Evolutionary conservation across 1,284 basidiomycete species (phyloP).

Genomic region (Singerocomus rubriflavus): DNA sequence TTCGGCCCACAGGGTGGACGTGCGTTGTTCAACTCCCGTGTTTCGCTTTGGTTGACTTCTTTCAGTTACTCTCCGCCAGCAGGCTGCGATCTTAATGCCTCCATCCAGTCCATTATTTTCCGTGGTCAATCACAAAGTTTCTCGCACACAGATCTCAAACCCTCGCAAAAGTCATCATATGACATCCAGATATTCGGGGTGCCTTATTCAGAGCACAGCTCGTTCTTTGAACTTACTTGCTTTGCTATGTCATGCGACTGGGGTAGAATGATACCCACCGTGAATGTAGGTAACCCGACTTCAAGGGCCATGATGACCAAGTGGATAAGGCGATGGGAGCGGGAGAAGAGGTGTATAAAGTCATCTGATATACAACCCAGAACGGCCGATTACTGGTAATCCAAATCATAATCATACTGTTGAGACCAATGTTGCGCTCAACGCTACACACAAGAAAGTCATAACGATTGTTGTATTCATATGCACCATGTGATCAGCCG

Average conservation of each 20-base stretch:
- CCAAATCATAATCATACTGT: not conserved
- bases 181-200: slow-evolving; percentile 80
- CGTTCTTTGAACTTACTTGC: slow-evolving; percentile 91
- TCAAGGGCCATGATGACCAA: slow-evolving; percentile 81
- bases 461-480: not conserved
- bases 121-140: slow-evolving; percentile 66
- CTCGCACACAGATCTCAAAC: slow-evolving; percentile 63
- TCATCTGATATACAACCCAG: slow-evolving; percentile 60
- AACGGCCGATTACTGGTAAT: slow-evolving; percentile 66
- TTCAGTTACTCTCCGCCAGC: slow-evolving; percentile 68
- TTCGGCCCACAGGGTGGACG: slow-evolving; percentile 95
- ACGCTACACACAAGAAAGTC: no score
- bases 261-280: slow-evolving; percentile 90
- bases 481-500: slow-evolving; percentile 16
- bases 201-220: slow-evolving; percentile 96
- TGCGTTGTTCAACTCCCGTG: slow-evolving; percentile 38
- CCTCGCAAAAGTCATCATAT: slow-evolving; percentile 69
- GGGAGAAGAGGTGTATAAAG: slow-evolving; percentile 61
- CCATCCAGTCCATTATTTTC: slow-evolving; percentile 65
- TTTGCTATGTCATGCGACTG: slow-evolving; percentile 85
- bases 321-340: slow-evolving; percentile 87
- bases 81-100: slow-evolving; percentile 60
- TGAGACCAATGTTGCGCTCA: not conserved
- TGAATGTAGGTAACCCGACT: slow-evolving; percentile 83
- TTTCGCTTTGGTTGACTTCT: slow-evolving; percentile 1